Percentiles rank a stretch among this genome's conserved stretches.
phyloP scores from a whole-genome alignment of 2,329 filamentous ascomycete genomes.

The Sporothrix variecibatus region DNA sequence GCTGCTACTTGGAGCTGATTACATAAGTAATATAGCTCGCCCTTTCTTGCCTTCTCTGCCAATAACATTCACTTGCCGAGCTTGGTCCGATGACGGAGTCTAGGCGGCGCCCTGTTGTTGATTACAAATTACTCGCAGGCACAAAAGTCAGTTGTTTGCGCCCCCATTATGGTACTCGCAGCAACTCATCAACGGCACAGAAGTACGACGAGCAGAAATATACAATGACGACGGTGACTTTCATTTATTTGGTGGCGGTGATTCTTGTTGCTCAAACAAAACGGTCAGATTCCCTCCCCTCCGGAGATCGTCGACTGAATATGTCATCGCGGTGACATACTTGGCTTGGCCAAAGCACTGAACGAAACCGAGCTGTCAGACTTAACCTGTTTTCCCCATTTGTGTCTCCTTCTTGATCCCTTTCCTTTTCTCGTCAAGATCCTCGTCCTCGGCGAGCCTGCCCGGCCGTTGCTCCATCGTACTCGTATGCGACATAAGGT shows the following conservation, averaged over 20 bases:
- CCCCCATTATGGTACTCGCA: background rate
- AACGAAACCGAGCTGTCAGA: background rate
- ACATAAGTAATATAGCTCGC: background rate
- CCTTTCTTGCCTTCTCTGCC: too few species aligned
- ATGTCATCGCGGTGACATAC: background rate
- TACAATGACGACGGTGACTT: conserved; percentile 1
- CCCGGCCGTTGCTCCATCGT: background rate
- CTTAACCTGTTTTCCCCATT: background rate
- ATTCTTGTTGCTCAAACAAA: background rate
- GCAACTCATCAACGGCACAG: background rate
- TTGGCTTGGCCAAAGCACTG: background rate
- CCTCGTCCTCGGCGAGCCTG: background rate
- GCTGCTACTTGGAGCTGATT: background rate
- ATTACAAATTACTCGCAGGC: background rate
- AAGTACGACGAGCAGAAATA: background rate
- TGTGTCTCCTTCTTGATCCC: background rate
- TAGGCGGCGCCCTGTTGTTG: background rate
- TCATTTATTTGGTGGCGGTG: background rate
- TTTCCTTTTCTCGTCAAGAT: background rate
- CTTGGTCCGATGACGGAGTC: conserved; percentile 13
- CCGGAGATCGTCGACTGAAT: background rate
- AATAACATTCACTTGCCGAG: background rate
- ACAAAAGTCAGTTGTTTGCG: background rate
- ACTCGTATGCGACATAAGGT: background rate
- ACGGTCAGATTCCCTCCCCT: background rate